These are phyloP conservation scores for Rhododendron vialii DNA, from an alignment of 148 eudicot species.

Conservation along the genomic window DNA sequence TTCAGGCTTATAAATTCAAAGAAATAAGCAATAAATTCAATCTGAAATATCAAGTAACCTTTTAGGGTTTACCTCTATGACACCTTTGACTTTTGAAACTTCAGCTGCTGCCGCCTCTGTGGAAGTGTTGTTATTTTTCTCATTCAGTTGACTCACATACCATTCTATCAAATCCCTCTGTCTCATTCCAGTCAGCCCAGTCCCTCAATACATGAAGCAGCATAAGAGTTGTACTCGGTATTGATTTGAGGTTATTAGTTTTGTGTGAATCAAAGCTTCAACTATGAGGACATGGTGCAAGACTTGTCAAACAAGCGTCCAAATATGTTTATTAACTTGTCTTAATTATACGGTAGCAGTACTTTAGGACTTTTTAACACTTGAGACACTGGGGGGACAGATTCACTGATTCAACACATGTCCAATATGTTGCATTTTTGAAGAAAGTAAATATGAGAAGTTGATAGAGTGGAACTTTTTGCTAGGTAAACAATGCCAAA, in stretches of 20 bases:
- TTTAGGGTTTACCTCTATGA: conserved; percentile 62
- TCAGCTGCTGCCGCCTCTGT: conserved; percentile 63
- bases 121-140: conserved; percentile 63
- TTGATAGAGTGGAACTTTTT: not conserved
- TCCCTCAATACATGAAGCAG: conserved; percentile 28
- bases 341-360: not conserved
- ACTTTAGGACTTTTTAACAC: not conserved
- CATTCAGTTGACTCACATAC: conserved; percentile 75
- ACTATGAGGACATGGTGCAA: not conserved
- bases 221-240: not conserved
- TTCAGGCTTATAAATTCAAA: too few relatives aligned
- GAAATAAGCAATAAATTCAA: too few relatives aligned
- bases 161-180: conserved; percentile 89
- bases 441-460: not conserved
- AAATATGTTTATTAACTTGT: not conserved
- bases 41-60: not conserved
- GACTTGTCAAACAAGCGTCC: not conserved
- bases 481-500: not conserved
- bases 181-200: conserved; percentile 72
- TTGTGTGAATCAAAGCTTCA: not conserved
- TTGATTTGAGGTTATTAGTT: not conserved
- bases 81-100: conserved; percentile 60
- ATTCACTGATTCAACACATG: not conserved
- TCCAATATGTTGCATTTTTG: not conserved
- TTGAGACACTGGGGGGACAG: not conserved